These are phyloP conservation scores for Tarenaya hassleriana DNA, from an alignment of 345 rosid species.

Conservation along the genomic window DNA sequence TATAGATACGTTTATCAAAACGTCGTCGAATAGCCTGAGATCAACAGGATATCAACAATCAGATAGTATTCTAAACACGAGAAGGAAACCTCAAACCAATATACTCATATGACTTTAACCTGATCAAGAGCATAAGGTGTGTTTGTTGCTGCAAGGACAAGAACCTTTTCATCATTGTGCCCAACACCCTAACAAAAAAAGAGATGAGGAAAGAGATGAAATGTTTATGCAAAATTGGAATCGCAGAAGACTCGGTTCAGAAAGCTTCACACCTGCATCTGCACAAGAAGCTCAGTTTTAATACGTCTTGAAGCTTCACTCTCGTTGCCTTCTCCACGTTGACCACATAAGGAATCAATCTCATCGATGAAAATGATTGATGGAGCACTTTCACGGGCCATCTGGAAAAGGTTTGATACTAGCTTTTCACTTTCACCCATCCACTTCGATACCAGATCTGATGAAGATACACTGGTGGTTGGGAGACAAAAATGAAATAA, in stretches of 20 bases:
- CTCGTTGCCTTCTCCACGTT: conserved; percentile 92
- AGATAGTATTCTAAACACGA: conserved; percentile 7
- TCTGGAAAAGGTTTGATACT: conserved; percentile 82
- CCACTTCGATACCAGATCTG: conserved; percentile 96
- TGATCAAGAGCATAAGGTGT: conserved; percentile 95
- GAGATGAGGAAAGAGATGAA: conserved; percentile 11
- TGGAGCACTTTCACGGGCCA: conserved; percentile 97
- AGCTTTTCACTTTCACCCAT: conserved; percentile 99
- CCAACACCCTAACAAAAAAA: conserved; percentile 66
- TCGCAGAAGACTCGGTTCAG: conserved; percentile 2
- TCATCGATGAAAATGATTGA: conserved; percentile 89
- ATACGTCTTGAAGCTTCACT: conserved; percentile 97
- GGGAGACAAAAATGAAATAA: conserved; percentile 24
- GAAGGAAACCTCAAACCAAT: conserved; percentile 16
- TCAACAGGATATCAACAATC: conserved; percentile 25
- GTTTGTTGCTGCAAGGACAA: conserved; percentile 91
- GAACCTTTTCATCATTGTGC: conserved; percentile 82
- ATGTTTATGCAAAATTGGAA: neutral
- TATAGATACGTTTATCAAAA: conserved; percentile 93
- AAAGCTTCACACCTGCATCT: conserved; percentile 71
- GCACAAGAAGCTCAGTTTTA: conserved; percentile 96
- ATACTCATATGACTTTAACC: conserved; percentile 29
- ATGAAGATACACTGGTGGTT: conserved; percentile 68
- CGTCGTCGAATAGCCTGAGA: conserved; percentile 86
- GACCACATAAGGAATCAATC: conserved; percentile 90